Evolutionary conservation across 305 asterid species (phyloP).

Genomic region (Solanum hybrid): DNA sequence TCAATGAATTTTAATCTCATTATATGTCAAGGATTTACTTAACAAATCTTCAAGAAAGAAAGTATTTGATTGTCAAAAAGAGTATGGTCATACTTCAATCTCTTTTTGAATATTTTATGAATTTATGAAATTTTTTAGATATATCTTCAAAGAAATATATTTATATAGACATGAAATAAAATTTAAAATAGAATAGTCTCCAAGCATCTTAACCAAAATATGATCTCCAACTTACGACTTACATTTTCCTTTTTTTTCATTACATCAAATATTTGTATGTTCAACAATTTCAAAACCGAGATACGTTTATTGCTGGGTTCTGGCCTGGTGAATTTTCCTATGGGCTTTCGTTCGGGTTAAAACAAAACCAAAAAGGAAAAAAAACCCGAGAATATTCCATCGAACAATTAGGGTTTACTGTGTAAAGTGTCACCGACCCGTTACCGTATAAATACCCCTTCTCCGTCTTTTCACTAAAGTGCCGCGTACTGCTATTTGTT

Average conservation of each 20-base stretch:
- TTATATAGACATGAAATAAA: not conserved
- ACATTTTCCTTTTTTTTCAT: not conserved
- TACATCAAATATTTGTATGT: not conserved
- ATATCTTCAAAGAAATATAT: not conserved
- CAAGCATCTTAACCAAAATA: not conserved
- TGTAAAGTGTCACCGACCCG: not conserved
- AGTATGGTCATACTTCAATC: not conserved
- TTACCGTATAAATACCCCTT: not conserved
- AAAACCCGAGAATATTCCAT: not conserved
- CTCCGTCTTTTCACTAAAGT: not conserved
- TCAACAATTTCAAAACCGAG: not conserved
- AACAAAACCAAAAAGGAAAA: not conserved
- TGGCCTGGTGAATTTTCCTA: not conserved
- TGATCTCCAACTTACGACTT: not conserved
- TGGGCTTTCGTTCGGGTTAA: not conserved
- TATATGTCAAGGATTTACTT: not conserved
- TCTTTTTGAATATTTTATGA: not conserved
- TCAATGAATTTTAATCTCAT: not conserved
- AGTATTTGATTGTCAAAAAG: not conserved
- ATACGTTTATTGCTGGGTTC: not conserved
- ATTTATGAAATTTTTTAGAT: not conserved
- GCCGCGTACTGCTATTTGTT: not conserved
- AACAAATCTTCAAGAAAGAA: not conserved
- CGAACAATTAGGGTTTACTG: not conserved
- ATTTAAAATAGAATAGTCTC: not conserved